These are phyloP conservation scores for Trametopsis cervina DNA, from an alignment of 768 basidiomycete species.

Conservation along the genomic window DNA sequence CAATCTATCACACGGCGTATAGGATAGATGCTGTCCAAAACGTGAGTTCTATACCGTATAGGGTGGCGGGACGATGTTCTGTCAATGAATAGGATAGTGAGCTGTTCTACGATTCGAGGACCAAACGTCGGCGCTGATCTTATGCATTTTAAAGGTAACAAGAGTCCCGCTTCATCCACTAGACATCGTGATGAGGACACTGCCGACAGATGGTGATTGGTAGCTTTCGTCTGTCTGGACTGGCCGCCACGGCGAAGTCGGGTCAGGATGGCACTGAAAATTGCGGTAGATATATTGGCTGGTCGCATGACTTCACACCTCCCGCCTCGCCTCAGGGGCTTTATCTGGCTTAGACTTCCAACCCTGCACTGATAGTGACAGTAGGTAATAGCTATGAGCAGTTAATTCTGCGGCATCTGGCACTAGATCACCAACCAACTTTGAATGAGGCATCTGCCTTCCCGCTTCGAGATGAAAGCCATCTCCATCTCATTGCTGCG, in stretches of 20 bases:
- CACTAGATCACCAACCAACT: conserved; percentile 71
- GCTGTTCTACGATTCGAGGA: conserved; percentile 74
- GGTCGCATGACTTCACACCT: conserved; percentile 91
- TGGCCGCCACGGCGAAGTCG: background rate
- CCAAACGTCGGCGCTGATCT: conserved; percentile 67
- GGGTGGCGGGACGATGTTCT: conserved; percentile 89
- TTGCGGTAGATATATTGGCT: conserved; percentile 42
- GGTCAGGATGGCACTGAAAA: conserved; percentile 28
- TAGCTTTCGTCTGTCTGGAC: conserved; percentile 37
- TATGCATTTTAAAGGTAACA: conserved; percentile 93
- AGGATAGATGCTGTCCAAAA: too few species aligned
- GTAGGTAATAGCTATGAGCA: too few species aligned
- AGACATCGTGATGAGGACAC: too few species aligned
- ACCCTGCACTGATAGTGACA: conserved; percentile 72
- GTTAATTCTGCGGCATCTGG: background rate
- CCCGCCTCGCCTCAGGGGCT: conserved; percentile 90
- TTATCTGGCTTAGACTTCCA: conserved; percentile 61
- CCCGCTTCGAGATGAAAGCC: conserved; percentile 50
- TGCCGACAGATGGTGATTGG: conserved; percentile 70
- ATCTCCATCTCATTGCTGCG: conserved; percentile 48
- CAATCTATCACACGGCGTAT: too few species aligned
- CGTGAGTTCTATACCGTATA: too few species aligned
- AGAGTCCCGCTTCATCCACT: background rate
- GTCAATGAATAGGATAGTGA: conserved; percentile 64
- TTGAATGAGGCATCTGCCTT: conserved; percentile 82